Percentiles rank a stretch among this genome's conserved stretches.
Evolutionary conservation across 2,329 filamentous ascomycete species (phyloP).

Genomic region (Biscogniauxia marginata): DNA sequence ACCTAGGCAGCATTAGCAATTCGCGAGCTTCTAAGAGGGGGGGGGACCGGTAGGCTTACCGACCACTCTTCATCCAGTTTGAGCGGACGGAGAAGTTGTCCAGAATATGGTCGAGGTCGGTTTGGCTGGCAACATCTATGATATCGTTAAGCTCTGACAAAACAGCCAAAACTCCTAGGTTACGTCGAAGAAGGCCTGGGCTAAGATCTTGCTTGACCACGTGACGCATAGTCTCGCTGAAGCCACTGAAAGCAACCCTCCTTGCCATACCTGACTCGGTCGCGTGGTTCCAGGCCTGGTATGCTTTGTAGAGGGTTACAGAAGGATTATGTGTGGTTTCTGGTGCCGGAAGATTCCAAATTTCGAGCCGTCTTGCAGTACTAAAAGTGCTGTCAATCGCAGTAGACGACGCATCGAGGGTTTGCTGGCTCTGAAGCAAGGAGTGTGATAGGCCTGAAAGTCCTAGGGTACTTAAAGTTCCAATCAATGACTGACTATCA

Average conservation of each 20-base stretch:
- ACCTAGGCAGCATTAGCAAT: conserved; percentile 46
- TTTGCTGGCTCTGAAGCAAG: conserved; percentile 67
- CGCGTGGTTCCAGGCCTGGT: conserved; percentile 74
- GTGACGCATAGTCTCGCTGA: conserved; percentile 58
- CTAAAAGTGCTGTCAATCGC: conserved; percentile 72
- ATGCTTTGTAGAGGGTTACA: conserved; percentile 73
- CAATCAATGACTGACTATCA: conserved; percentile 70
- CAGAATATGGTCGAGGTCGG: conserved; percentile 63
- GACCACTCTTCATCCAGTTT: conserved; percentile 79
- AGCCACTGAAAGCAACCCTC: conserved; percentile 60
- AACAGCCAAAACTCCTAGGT: conserved; percentile 64
- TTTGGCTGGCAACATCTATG: conserved; percentile 56
- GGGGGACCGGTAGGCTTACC: conserved; percentile 49
- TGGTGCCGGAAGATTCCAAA: conserved; percentile 87
- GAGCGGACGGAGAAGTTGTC: conserved; percentile 63
- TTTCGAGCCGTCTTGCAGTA: conserved; percentile 78
- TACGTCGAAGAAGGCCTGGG: conserved; percentile 51
- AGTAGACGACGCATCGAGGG: conserved; percentile 53
- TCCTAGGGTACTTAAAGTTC: conserved; percentile 76
- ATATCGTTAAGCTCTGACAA: conserved; percentile 82
- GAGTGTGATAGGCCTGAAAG: conserved; percentile 83
- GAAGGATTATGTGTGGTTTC: conserved; percentile 59
- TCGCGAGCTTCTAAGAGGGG: background rate
- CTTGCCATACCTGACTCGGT: conserved; percentile 53
- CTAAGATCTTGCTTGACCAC: conserved; percentile 50